Evolutionary conservation across 2,329 filamentous ascomycete genomes (phyloP).

Genomic region (Trichoderma arundinaceum): DNA sequence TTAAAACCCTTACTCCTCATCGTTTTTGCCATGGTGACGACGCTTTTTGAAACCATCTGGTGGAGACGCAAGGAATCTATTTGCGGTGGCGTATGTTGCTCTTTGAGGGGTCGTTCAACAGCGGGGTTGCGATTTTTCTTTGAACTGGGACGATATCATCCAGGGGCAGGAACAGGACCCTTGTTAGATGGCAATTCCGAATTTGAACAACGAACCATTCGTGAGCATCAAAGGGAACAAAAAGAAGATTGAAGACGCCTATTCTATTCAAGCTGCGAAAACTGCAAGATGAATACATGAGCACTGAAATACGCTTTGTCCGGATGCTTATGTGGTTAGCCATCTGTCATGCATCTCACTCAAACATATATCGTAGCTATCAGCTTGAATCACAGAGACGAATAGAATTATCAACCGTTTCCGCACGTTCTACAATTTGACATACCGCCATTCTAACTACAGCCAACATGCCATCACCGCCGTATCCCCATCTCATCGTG

Average conservation of each 20-base stretch:
- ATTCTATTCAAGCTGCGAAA: background rate
- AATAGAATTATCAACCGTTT: background rate
- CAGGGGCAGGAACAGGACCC: background rate
- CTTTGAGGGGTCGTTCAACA: conserved; percentile 20
- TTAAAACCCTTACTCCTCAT: background rate
- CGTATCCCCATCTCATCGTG: conserved; percentile 17
- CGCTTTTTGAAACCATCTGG: conserved; percentile 6
- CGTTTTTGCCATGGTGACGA: conserved; percentile 12
- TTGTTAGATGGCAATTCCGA: background rate
- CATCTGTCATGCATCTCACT: background rate
- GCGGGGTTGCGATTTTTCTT: conserved; percentile 11
- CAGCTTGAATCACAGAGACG: background rate
- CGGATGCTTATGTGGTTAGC: background rate
- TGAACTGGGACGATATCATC: conserved; percentile 4
- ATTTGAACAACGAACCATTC: background rate
- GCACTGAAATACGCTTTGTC: background rate
- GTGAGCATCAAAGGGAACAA: background rate
- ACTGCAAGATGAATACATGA: conserved; percentile 2
- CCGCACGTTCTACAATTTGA: background rate
- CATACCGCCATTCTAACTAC: background rate
- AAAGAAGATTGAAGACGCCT: background rate
- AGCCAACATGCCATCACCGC: conserved; percentile 10
- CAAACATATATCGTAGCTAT: conserved; percentile 20
- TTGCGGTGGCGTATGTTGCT: conserved; percentile 7
- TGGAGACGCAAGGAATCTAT: conserved; percentile 25